Percentiles rank a stretch among this genome's conserved stretches.
Evolutionary conservation across 768 basidiomycete species (phyloP).

Genomic region (Gelatoporia subvermispora): DNA sequence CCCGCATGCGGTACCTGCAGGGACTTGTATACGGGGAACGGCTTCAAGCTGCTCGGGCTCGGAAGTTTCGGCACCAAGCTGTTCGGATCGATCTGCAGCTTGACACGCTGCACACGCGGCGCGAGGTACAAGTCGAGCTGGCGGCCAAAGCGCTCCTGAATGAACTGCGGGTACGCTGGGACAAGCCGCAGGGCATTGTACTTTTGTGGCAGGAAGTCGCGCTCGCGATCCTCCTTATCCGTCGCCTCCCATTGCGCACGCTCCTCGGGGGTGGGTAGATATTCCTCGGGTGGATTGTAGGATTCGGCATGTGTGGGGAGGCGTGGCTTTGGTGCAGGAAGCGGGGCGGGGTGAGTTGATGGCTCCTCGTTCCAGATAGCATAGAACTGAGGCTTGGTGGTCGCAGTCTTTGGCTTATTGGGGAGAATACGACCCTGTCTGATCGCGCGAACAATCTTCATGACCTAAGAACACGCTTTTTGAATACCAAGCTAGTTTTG

Average conservation of each 20-base stretch:
- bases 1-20: slow-evolving; percentile 65
- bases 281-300: slow-evolving; percentile 97
- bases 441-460: slow-evolving; percentile 99
- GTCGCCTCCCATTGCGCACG: slow-evolving; percentile 74
- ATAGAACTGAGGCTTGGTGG: slow-evolving; percentile 67
- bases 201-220: slow-evolving; percentile 85
- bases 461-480: slow-evolving; percentile 53
- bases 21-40: slow-evolving; percentile 87
- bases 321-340: slow-evolving; percentile 86
- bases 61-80: slow-evolving; percentile 93
- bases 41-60: slow-evolving; percentile 82
- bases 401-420: slow-evolving; percentile 75
- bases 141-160: slow-evolving; percentile 89
- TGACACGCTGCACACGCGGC: slow-evolving; percentile 80
- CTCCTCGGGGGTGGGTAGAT: slow-evolving; percentile 82
- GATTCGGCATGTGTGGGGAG: slow-evolving; percentile 95
- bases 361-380: slow-evolving; percentile 82
- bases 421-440: slow-evolving; percentile 92
- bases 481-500: not conserved
- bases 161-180: slow-evolving; percentile 86
- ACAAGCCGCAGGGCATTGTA: slow-evolving; percentile 81
- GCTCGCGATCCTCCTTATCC: slow-evolving; percentile 87
- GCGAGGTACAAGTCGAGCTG: slow-evolving; percentile 97
- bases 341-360: slow-evolving; percentile 75
- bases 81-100: slow-evolving; percentile 88